These are phyloP conservation scores for Cladosporium sp. DNA, from an alignment of 2,329 filamentous ascomycete species.

Conservation along the genomic window DNA sequence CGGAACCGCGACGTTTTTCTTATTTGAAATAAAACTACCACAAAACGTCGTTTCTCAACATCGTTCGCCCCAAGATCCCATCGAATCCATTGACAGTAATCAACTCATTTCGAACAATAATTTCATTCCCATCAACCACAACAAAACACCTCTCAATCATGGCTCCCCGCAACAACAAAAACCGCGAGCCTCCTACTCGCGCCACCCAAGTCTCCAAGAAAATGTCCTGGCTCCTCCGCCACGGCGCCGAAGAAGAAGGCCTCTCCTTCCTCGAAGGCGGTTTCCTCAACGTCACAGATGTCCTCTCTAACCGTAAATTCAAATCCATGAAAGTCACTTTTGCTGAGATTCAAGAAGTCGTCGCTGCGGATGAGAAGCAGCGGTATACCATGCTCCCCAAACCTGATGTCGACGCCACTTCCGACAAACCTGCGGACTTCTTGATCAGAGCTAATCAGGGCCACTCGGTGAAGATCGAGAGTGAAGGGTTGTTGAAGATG, in stretches of 20 bases:
- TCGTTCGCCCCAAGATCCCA: no score
- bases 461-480: conserved; percentile 74
- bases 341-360: conserved; percentile 65
- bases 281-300: conserved; percentile 57
- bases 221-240: conserved; percentile 51
- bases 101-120: no score
- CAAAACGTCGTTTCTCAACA: background rate
- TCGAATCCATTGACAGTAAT: no score
- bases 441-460: conserved; percentile 95
- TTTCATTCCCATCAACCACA: background rate
- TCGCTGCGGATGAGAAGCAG: conserved; percentile 79
- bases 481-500: conserved; percentile 65
- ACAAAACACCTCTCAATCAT: background rate
- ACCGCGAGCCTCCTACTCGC: conserved; percentile 16
- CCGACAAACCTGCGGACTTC: conserved; percentile 59
- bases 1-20: no score
- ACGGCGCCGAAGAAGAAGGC: conserved; percentile 58
- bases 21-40: background rate
- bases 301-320: conserved; percentile 58
- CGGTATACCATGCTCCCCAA: conserved; percentile 74
- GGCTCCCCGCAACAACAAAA: background rate
- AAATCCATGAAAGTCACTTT: conserved; percentile 69
- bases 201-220: conserved; percentile 32
- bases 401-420: conserved; percentile 20
- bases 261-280: conserved; percentile 56